phyloP scores from a whole-genome alignment of 2,329 filamentous ascomycete genomes.

The Colletotrichum sidae region DNA sequence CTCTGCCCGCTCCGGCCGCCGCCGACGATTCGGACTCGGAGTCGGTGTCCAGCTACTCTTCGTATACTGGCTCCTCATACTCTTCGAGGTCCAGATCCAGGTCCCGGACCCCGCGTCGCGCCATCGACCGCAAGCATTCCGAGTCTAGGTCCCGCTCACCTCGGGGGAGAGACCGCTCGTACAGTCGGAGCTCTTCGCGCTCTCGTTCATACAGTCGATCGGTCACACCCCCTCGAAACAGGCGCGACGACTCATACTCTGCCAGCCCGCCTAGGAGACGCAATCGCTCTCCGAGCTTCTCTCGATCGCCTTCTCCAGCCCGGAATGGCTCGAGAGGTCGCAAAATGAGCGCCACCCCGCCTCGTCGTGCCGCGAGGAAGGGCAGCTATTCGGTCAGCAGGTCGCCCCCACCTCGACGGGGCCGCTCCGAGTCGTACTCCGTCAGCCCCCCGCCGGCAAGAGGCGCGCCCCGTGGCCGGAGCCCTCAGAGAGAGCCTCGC shows the following conservation, averaged over 20 bases:
- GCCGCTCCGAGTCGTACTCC: constrained; percentile 42
- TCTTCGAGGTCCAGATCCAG: constrained; percentile 63
- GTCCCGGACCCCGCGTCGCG: constrained; percentile 53
- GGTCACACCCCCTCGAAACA: constrained; percentile 33
- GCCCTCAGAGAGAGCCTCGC: constrained; percentile 32
- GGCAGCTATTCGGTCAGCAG: constrained; percentile 50
- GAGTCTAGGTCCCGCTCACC: constrained; percentile 47
- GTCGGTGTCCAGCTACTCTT: constrained; percentile 83
- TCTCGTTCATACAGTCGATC: constrained; percentile 49
- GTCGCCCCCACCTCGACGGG: constrained; percentile 41
- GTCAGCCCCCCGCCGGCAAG: constrained; percentile 33
- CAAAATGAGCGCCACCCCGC: constrained; percentile 31
- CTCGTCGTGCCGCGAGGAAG: constrained; percentile 43
- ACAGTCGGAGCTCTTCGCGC: constrained; percentile 49
- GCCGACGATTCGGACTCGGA: constrained; percentile 74
- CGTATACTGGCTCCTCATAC: constrained; percentile 74
- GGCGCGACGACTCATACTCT: constrained; percentile 43
- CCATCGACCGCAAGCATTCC: constrained; percentile 51
- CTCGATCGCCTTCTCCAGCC: constrained; percentile 46
- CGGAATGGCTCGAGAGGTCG: constrained; percentile 39
- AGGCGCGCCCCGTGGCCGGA: constrained; percentile 25
- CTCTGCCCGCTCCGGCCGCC: constrained; percentile 74
- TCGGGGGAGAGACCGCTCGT: constrained; percentile 45
- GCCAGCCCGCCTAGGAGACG: constrained; percentile 45
- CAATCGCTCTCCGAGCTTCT: constrained; percentile 41